These are phyloP conservation scores for Nitzschia sp. DNA, from an alignment of 108 stramenopile genomes.

Conservation along the genomic window DNA sequence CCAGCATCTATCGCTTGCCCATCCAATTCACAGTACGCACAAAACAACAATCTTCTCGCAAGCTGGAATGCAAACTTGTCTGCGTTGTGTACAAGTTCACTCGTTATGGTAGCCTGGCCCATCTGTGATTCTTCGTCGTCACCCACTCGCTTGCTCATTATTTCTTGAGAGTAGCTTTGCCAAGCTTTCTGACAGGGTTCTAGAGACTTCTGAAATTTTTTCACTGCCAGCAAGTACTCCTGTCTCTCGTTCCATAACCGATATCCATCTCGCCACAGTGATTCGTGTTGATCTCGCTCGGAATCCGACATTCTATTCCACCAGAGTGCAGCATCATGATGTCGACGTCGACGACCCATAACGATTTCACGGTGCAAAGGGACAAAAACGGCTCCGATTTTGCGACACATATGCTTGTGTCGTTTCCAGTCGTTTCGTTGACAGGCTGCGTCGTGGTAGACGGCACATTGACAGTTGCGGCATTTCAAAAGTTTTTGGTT, in stretches of 20 bases:
- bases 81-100: no score
- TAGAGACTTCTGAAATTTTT: constrained; percentile 49
- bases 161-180: not conserved
- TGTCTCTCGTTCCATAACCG: constrained; percentile 21
- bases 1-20: constrained; percentile 35
- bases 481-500: constrained; percentile 39
- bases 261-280: not conserved
- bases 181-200: constrained; percentile 10
- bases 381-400: constrained; percentile 14
- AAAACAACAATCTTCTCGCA: constrained; percentile 41
- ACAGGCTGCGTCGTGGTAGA: constrained; percentile 47
- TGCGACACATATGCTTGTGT: constrained; percentile 40
- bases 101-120: no score
- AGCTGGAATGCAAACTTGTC: not conserved
- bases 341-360: not conserved
- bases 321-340: not conserved
- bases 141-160: not conserved
- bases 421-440: constrained; percentile 49
- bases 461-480: constrained; percentile 39
- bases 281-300: not conserved
- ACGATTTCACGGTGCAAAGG: constrained; percentile 18
- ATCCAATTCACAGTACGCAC: constrained; percentile 63
- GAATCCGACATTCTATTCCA: not conserved
- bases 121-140: no score
- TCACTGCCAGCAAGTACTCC: constrained; percentile 58